Evolutionary conservation across 441 rosid species (phyloP), one percentile per base, ranked within the genome.

Genomic region (Aquilaria agallochum): DNA sequence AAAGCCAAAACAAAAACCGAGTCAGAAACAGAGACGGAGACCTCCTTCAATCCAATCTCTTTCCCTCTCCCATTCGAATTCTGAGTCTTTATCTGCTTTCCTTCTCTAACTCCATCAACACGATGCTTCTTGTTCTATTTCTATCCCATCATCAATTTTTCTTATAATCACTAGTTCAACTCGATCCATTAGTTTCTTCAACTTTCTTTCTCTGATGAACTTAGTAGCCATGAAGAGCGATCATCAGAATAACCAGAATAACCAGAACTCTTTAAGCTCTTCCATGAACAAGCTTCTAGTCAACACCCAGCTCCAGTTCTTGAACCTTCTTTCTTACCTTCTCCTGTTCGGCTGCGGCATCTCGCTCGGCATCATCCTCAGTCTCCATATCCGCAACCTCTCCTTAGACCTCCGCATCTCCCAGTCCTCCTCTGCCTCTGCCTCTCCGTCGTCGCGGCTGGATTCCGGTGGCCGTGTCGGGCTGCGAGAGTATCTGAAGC

Each of bases 271-370:
- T 47, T n/a, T 55, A 3, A 56, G 42, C 49, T 45, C 76, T 27
- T 44, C 65, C 9, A 30, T 71, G 48, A 85, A 80, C 65, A 40
- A 40, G 45, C 45, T 40, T 40, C 72, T 74, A 11, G 51, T 85
- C 55, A 78, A 76, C 71, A 60, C 82, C 11, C 84, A 77, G 36
- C 52, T 74, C 55, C 93, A 83, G n/a, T 55, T 81, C 31, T 31
- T 78, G 48, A 76, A 64, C 63, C 45, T 83, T 64, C 65, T 94
- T 49, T 78, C 81, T 14, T 76, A 57, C 68, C 64, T 84, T 50
- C 48, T 91, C 63, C 68, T 87, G 34, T 84, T 94, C 45, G 74
- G 75, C 11, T 73, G 82, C 51, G 97, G 94, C 0, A 10, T 94
- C 1, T 66, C 80, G 50, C 31, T 83, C 2, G 97, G 98, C 1